phyloP scores from a whole-genome alignment of 257 asterid genomes.

The Scutellaria minor region DNA sequence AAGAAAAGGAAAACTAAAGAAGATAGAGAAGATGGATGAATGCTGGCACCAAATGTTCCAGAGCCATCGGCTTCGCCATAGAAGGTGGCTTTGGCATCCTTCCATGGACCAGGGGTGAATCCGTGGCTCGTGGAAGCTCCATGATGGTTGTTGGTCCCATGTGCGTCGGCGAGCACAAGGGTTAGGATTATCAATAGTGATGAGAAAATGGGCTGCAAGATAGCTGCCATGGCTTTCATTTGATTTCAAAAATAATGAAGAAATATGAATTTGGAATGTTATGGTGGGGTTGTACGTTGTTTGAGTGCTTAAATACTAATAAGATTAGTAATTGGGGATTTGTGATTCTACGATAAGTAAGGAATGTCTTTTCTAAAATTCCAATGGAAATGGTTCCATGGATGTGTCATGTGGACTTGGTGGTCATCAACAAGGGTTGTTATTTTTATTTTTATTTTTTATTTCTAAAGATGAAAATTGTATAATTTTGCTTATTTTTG shows the following conservation, averaged over 20 bases:
- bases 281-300: not conserved
- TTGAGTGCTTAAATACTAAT: not conserved
- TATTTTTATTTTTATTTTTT: too few relatives aligned
- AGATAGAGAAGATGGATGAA: not conserved
- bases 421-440: too few relatives aligned
- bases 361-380: slow-evolving; percentile 1
- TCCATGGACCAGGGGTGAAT: slow-evolving; percentile 41
- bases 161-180: slow-evolving; percentile 33
- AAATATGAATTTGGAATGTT: not conserved
- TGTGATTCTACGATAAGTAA: slow-evolving; percentile 10
- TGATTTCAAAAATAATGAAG: not conserved
- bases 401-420: not conserved
- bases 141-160: not conserved
- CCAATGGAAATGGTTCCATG: not conserved
- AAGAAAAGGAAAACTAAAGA: too few relatives aligned
- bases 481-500: too few relatives aligned
- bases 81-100: slow-evolving; percentile 55
- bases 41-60: slow-evolving; percentile 46
- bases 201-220: slow-evolving; percentile 24
- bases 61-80: slow-evolving; percentile 54
- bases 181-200: slow-evolving; percentile 34
- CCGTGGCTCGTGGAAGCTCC: not conserved
- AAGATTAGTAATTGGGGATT: not conserved
- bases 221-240: slow-evolving; percentile 36
- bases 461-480: too few relatives aligned